A percentile compares a stretch with the other conserved stretches of the same genome.
Evolutionary conservation across 768 basidiomycete species (phyloP).

Genomic region (Rhizopogon vinicolor): DNA sequence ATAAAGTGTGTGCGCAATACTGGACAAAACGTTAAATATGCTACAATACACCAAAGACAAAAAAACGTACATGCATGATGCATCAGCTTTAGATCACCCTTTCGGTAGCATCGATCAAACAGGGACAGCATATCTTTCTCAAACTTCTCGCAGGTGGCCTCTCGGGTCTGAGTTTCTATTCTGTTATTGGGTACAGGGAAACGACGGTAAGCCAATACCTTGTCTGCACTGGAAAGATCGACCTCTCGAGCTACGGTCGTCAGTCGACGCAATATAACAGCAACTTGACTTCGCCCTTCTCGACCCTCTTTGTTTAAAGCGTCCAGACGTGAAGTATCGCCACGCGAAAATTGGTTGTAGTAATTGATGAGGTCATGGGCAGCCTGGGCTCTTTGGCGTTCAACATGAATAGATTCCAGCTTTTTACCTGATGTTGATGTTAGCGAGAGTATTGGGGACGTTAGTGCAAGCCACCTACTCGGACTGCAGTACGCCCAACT

Average conservation of each 20-base stretch:
- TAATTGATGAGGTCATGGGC: slow-evolving; percentile 91
- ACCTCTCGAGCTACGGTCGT: slow-evolving; percentile 91
- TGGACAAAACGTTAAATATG: slow-evolving; percentile 25
- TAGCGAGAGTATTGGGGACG: background rate
- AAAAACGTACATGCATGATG: slow-evolving; percentile 92
- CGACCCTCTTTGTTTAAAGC: slow-evolving; percentile 81
- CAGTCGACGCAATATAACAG: slow-evolving; percentile 79
- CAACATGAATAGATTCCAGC: slow-evolving; percentile 89
- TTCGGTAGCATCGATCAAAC: slow-evolving; percentile 93
- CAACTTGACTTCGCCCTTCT: slow-evolving; percentile 84
- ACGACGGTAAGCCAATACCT: slow-evolving; percentile 37
- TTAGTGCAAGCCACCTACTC: slow-evolving; percentile 65
- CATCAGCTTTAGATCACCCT: slow-evolving; percentile 99
- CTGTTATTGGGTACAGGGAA: background rate
- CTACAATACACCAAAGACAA: slow-evolving; percentile 7
- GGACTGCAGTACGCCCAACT: slow-evolving; percentile 89
- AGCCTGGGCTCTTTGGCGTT: slow-evolving; percentile 89
- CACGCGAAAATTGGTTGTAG: slow-evolving; percentile 87
- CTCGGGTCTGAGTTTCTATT: slow-evolving; percentile 57
- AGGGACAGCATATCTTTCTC: slow-evolving; percentile 97
- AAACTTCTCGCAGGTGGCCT: slow-evolving; percentile 95
- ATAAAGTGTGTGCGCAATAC: slow-evolving; percentile 95
- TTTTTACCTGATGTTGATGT: slow-evolving; percentile 68
- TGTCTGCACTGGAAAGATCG: slow-evolving; percentile 77
- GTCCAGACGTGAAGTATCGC: slow-evolving; percentile 72